A percentile compares a stretch with the other conserved stretches of the same genome.
Conservation (phyloP, 257 asterid species). For the Gardenia jasminoides region DNA sequence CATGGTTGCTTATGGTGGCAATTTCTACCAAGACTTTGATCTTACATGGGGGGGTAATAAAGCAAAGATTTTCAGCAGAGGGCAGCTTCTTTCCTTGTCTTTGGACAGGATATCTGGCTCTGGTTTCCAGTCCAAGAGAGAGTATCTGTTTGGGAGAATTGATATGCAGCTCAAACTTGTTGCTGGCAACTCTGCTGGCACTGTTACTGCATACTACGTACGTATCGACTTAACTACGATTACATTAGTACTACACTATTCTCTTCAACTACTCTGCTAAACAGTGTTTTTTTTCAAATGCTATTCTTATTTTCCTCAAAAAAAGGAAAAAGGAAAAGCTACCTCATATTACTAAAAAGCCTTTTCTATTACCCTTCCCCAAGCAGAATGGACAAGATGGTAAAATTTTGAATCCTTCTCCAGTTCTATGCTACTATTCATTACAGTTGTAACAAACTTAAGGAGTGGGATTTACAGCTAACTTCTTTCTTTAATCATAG, state of each 20-base stretch:
- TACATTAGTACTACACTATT: neutral
- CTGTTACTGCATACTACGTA: constrained; percentile 35
- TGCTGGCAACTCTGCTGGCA: constrained; percentile 39
- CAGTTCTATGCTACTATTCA: too few species aligned
- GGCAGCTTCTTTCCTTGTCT: constrained; percentile 31
- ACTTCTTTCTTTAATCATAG: too few species aligned
- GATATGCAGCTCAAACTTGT: constrained; percentile 39
- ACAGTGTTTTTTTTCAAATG: neutral
- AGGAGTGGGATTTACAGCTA: too few species aligned
- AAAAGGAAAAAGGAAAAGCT: too few species aligned
- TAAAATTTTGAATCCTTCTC: too few species aligned
- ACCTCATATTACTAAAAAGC: too few species aligned
- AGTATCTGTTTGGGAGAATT: constrained; percentile 30
- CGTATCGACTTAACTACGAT: neutral
- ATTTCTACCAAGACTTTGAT: constrained; percentile 27
- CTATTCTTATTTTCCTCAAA: too few species aligned
- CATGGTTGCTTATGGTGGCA: constrained; percentile 22
- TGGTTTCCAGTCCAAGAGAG: constrained; percentile 33
- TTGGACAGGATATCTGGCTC: constrained; percentile 31
- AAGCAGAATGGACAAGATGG: too few species aligned
- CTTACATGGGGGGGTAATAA: constrained; percentile 28
- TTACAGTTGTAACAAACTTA: too few species aligned
- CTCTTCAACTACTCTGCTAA: too few species aligned
- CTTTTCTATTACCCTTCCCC: too few species aligned
- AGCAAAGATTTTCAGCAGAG: constrained; percentile 26